Evolutionary conservation across 345 rosid genomes (phyloP).

Genomic region (Aquilaria sinensis): DNA sequence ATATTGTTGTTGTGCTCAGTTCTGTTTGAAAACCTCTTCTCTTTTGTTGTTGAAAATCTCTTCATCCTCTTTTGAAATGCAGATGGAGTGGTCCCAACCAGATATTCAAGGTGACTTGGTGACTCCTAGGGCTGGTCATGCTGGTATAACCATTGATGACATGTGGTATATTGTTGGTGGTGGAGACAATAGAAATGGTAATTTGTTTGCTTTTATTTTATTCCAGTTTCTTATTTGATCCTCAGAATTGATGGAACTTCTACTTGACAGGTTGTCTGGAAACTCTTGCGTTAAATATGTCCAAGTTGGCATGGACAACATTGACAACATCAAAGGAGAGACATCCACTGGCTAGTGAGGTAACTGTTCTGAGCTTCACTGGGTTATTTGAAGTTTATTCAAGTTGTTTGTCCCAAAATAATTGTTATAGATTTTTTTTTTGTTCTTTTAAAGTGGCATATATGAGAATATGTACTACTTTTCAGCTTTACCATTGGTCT

Average conservation of each 20-base stretch:
- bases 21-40: background rate
- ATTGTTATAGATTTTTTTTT: background rate
- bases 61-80: conserved; percentile 20
- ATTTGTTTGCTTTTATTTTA: conserved; percentile 1
- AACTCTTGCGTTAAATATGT: conserved; percentile 79
- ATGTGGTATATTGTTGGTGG: conserved; percentile 96
- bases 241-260: conserved; percentile 3
- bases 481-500: too few relatives aligned
- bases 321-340: conserved; percentile 64
- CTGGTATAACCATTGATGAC: conserved; percentile 67
- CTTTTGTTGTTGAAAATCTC: background rate
- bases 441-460: background rate
- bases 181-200: conserved; percentile 93
- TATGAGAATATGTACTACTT: too few relatives aligned
- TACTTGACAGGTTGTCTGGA: conserved; percentile 62
- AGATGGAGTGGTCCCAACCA: conserved; percentile 97
- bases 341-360: conserved; percentile 99
- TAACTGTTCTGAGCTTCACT: conserved; percentile 18
- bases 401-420: too few relatives aligned
- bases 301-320: conserved; percentile 78
- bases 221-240: conserved; percentile 1
- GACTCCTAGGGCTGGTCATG: conserved; percentile 90
- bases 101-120: conserved; percentile 69
- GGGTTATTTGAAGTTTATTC: too few relatives aligned
- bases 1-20: background rate